Evolutionary conservation across 192 early-diverging fungal genomes (phyloP).

Genomic region (Coemansia sp.): DNA sequence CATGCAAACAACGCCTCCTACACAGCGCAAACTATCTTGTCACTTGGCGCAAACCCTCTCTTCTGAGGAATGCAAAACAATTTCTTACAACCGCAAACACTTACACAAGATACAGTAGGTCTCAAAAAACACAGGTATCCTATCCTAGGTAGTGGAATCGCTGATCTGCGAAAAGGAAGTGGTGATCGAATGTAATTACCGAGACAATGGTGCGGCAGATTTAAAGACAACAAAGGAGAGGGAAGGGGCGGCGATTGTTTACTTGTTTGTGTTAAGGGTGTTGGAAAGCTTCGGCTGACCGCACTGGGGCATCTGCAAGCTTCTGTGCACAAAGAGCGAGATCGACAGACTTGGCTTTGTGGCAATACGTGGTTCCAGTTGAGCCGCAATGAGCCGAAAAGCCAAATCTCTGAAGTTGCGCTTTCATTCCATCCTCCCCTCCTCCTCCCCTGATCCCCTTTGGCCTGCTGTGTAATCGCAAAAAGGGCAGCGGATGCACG

Average conservation of each 20-base stretch:
- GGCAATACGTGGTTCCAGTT: too few species aligned
- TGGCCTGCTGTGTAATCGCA: background rate
- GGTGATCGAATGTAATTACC: background rate
- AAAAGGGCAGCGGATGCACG: background rate
- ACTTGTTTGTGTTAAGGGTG: background rate
- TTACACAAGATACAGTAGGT: too few species aligned
- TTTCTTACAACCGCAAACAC: too few species aligned
- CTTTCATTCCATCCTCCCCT: too few species aligned
- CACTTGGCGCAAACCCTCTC: too few species aligned
- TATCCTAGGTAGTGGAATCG: too few species aligned
- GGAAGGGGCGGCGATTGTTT: background rate
- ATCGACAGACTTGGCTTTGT: background rate
- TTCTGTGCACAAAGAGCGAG: background rate
- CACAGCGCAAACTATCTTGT: too few species aligned
- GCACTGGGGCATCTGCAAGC: too few species aligned
- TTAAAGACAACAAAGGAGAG: background rate
- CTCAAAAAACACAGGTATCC: too few species aligned
- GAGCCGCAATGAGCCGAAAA: conserved; percentile 1
- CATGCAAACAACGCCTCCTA: too few species aligned
- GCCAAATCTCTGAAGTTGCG: too few species aligned
- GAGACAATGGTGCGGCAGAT: background rate
- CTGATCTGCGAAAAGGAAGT: background rate
- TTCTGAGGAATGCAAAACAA: too few species aligned
- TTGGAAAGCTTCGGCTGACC: background rate
- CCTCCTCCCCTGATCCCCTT: background rate